phyloP scores from a whole-genome alignment of 2,329 filamentous ascomycete genomes.

The Paracamarosporium sp. region DNA sequence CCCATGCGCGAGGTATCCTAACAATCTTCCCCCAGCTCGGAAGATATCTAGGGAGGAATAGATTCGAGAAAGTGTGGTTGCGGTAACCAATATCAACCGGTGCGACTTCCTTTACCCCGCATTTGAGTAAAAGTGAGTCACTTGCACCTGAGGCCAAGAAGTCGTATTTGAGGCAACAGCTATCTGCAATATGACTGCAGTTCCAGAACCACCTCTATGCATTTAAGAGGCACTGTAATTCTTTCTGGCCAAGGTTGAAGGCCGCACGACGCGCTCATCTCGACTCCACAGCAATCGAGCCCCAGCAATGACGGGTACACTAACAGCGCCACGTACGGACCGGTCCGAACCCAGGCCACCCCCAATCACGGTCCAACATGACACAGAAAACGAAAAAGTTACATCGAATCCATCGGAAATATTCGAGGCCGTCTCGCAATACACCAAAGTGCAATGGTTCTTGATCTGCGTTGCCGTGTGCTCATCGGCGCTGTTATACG shows the following conservation, averaged over 20 bases:
- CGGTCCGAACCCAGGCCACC: neutral
- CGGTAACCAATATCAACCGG: neutral
- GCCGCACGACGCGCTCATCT: neutral
- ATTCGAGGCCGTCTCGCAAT: neutral
- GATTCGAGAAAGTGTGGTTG: neutral
- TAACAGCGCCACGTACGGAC: neutral
- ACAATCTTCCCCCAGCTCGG: too few relatives aligned
- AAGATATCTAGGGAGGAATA: too few relatives aligned
- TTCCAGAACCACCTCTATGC: too few relatives aligned
- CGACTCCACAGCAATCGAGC: neutral
- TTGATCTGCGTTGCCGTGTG: conserved; percentile 12
- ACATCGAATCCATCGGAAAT: neutral
- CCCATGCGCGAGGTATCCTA: too few relatives aligned
- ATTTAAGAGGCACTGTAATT: too few relatives aligned
- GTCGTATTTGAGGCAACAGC: too few relatives aligned
- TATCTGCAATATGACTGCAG: too few relatives aligned
- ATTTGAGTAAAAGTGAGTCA: neutral
- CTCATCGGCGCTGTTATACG: conserved; percentile 29
- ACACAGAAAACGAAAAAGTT: neutral
- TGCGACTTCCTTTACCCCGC: neutral
- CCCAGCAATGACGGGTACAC: neutral
- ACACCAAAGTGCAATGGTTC: conserved; percentile 10
- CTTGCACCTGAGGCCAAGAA: neutral
- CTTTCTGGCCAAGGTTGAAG: too few relatives aligned
- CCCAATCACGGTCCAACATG: too few relatives aligned